Percentiles rank a stretch among this genome's conserved stretches.
phyloP scores from a whole-genome alignment of 441 rosid genomes.

The Viola pubescens region DNA sequence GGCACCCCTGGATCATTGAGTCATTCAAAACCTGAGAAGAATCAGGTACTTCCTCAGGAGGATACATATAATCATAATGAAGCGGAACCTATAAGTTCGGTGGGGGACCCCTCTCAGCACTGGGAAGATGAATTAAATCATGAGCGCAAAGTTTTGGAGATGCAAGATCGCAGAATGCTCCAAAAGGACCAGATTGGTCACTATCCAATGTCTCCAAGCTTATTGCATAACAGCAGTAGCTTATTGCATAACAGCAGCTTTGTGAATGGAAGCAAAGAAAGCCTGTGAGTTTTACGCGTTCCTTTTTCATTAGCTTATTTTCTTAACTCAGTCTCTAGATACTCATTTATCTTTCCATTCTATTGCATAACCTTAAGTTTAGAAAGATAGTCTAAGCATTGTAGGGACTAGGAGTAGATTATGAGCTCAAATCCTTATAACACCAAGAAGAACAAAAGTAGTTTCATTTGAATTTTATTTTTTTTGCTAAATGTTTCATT shows the following conservation, averaged over 20 bases:
- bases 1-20: slow-evolving; percentile 56
- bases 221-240: slow-evolving; percentile 69
- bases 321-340: not conserved
- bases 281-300: slow-evolving; percentile 51
- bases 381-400: no score
- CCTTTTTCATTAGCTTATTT: not conserved
- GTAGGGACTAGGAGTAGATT: no score
- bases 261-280: slow-evolving; percentile 54
- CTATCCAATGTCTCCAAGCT: slow-evolving; percentile 80
- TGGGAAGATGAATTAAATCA: slow-evolving; percentile 63
- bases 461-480: no score
- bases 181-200: slow-evolving; percentile 46
- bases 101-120: slow-evolving; percentile 49
- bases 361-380: no score
- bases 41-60: slow-evolving; percentile 86
- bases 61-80: slow-evolving; percentile 44
- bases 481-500: no score
- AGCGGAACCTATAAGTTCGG: slow-evolving; percentile 37
- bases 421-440: no score
- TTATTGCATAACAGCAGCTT: slow-evolving; percentile 58
- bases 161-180: slow-evolving; percentile 39
- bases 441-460: no score
- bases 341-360: not conserved
- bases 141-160: slow-evolving; percentile 59
- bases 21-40: slow-evolving; percentile 75